Evolutionary conservation across 2,329 filamentous ascomycete species (phyloP), one percentile per base, ranked within the genome.

Genomic region (Boeremia exigua): DNA sequence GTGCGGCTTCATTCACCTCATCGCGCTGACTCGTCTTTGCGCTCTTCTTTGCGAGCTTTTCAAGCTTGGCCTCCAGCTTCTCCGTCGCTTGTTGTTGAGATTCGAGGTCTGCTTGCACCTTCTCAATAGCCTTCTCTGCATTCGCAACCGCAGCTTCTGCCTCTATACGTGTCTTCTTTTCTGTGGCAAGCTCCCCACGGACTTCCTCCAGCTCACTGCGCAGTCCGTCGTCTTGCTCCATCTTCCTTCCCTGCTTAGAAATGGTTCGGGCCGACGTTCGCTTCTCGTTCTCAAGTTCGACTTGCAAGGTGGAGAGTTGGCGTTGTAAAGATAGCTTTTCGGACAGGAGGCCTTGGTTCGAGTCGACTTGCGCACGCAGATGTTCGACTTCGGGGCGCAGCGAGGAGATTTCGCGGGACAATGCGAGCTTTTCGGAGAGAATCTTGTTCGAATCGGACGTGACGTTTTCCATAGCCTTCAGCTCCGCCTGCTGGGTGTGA

Each of bases 321-420:
- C 90, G 87, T 70, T 95, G 88, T 12, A 97, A 77, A 2, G 88
- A 83, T 40, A 94, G 81, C 73, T 96, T 96, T 70, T 96, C 92
- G 1, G 88, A 81, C 14, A 96, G 80, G 10, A 91, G 79, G 2
- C 84, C 82, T 67, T 92, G 87, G 49, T 93, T 86, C 12, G 81
- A 80, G 29, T 78, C 75, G 17, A 79, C 80, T 70, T 89, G 86
- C 6, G 82, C 79, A 60, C 81, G 82, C 12, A 89, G 75, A 66
- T 86, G 84, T 59, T 88, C 85, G 30, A 88, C 68, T 70, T 89
- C 86, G 2, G 84, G 83, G 63, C 84, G 84, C 52, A 88, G 65
- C 6, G 75, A 79, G 25, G 83, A 80, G 17, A 89, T 69, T 66
- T 89, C 86, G 51, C 84, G 83, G 28, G 82, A 79, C 33, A 89